Evolutionary conservation across 2,329 filamentous ascomycete genomes (phyloP).

Genomic region (Plenodomus tracheiphilus): DNA sequence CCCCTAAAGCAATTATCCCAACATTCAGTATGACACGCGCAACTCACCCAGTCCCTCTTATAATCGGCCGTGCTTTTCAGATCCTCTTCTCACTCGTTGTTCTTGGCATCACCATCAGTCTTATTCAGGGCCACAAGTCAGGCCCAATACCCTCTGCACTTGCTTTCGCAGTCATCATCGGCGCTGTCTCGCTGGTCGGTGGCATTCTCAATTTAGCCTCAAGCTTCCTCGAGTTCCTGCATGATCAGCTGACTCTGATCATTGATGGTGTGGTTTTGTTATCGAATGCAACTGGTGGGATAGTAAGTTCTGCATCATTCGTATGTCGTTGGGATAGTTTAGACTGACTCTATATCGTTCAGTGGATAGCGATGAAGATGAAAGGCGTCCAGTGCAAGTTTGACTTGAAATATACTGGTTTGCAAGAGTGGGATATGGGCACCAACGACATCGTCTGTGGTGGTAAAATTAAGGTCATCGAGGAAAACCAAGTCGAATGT

Average conservation of each 20-base stretch:
- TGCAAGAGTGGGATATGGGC: not conserved
- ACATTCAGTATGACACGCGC: not conserved
- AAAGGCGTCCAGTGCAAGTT: not conserved
- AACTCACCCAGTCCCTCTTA: not conserved
- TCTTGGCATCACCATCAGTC: constrained; percentile 14
- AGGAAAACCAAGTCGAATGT: not conserved
- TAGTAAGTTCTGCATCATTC: constrained; percentile 15
- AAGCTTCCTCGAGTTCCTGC: constrained; percentile 12
- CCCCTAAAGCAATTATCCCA: not conserved
- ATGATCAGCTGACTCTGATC: constrained; percentile 17
- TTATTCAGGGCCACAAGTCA: constrained; percentile 15
- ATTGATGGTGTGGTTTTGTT: constrained; percentile 18
- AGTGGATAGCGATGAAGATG: not conserved
- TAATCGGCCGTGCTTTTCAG: constrained; percentile 14
- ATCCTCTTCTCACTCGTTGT: constrained; percentile 19
- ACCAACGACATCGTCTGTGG: constrained; percentile 18
- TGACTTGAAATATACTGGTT: not conserved
- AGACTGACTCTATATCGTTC: not conserved
- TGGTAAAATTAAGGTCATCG: constrained; percentile 1
- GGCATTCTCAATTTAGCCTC: constrained; percentile 17
- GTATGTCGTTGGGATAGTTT: too few species aligned
- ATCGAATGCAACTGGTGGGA: constrained; percentile 21
- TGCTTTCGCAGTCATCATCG: constrained; percentile 13
- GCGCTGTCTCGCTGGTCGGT: constrained; percentile 14
- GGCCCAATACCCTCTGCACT: constrained; percentile 7